Percentiles rank a stretch among this genome's conserved stretches.
Evolutionary conservation across 2,329 filamentous ascomycete species (phyloP).

Genomic region (Cadophora sp.): DNA sequence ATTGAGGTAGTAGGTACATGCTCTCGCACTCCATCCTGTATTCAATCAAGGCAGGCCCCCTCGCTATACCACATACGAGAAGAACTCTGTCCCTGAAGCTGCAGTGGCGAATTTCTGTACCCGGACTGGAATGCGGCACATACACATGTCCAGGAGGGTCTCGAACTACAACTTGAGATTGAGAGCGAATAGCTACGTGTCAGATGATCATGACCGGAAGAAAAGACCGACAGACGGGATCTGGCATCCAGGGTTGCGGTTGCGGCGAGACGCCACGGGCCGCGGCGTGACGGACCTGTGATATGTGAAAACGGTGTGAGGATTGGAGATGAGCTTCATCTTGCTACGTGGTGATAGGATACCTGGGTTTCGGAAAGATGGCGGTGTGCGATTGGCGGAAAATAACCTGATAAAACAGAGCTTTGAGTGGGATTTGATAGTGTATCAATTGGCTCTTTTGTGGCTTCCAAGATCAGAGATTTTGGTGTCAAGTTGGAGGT

Average conservation of each 20-base stretch:
- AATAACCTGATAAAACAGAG: too few relatives aligned
- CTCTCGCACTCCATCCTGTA: not conserved
- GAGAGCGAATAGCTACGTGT: not conserved
- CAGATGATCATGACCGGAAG: not conserved
- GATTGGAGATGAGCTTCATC: not conserved
- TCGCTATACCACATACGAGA: not conserved
- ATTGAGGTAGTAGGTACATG: not conserved
- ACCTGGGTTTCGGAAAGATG: not conserved
- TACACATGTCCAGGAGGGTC: not conserved
- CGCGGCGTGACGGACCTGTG: not conserved
- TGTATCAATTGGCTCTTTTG: too few relatives aligned
- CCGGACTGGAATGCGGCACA: not conserved
- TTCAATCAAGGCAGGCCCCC: not conserved
- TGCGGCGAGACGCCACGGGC: not conserved
- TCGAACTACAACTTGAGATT: not conserved
- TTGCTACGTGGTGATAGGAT: not conserved
- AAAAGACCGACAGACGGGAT: not conserved
- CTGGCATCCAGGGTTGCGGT: not conserved
- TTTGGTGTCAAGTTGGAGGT: too few relatives aligned
- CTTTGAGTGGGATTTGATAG: too few relatives aligned
- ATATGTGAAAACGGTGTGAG: not conserved
- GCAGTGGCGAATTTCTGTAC: too few relatives aligned
- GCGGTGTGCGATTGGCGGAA: slow-evolving; percentile 4
- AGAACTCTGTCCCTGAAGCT: not conserved
- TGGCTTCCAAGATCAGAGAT: too few relatives aligned